Evolutionary conservation across 176 grass and related monocot genomes (phyloP), one percentile per base, ranked within the genome.

Genomic region (Areca catechu): DNA sequence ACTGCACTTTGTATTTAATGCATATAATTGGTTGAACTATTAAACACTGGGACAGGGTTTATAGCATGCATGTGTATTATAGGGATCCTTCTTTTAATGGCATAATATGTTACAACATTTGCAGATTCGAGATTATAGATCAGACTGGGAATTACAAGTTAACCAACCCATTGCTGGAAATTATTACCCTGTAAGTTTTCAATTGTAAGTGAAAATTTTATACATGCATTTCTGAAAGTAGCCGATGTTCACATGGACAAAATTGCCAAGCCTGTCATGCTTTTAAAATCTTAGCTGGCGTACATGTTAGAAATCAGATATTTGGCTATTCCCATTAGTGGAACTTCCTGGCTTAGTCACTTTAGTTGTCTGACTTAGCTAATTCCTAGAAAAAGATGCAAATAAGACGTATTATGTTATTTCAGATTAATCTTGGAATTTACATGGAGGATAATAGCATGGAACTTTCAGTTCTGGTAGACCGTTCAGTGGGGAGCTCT

Each of bases 151-250:
- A 19, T 81, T 96, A 17, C 56, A 96, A 70, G 86, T 96, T 18
- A 68, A 89, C 68, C 91, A 96, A 75, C 86, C 86, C 69, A 73
- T 90, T 54, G 83, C 91, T 71, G 91, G 86, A 80, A 96, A 96
- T 64, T 96, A 96, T 76, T 96, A 96, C 73, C 91, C 91, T 62
- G 91, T 96, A 78, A 83, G 79, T 16, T 79, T 70, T 61, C 55
- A 20, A 63, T 15, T 80, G 2, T 0, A 43, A 43, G 27, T 28
- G 0, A 28, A 28, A 28, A 28, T 5, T 28, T 43, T 12, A 43
- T 43, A 43, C 34, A 43, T 12, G 34, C 34, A 43, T 43, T 12
- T 43, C 7, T 43, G 10, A 43, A 43, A 43, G 34, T 43, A 43
- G 10, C 9, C 12, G 1, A 43, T 10, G 34, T 43, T 43, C 34